These are phyloP conservation scores for Pichia sp. DNA, from an alignment of 1,139 yeast species.

Conservation along the genomic window DNA sequence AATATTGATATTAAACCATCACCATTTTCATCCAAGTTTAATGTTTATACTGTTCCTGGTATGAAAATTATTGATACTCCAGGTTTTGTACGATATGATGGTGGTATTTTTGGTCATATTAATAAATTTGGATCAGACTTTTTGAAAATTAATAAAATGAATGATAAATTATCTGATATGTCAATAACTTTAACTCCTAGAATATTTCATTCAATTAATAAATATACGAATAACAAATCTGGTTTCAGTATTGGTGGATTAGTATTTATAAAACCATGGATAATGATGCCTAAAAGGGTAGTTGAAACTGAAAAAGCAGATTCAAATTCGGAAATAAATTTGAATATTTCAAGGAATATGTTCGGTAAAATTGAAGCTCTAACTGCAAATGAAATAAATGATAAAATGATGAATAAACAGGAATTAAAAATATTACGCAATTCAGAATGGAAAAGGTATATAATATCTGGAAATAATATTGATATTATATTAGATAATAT, in stretches of 20 bases:
- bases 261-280: slow-evolving; percentile 13
- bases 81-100: slow-evolving; percentile 13
- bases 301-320: neutral
- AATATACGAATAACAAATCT: neutral
- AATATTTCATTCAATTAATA: neutral
- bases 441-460: slow-evolving; percentile 6
- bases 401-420: neutral
- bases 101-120: slow-evolving; percentile 11
- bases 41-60: slow-evolving; percentile 9
- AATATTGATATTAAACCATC: slow-evolving; percentile 1
- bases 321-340: neutral
- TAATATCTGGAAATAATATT: neutral
- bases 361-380: slow-evolving; percentile 2
- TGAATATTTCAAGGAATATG: slow-evolving; percentile 4
- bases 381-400: neutral
- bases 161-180: neutral
- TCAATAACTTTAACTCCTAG: neutral
- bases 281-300: slow-evolving; percentile 7
- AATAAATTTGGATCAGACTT: slow-evolving; percentile 8
- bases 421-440: neutral
- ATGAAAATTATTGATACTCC: slow-evolving; percentile 17
- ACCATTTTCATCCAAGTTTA: slow-evolving; percentile 9
- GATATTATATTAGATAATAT: slow-evolving; percentile 11
- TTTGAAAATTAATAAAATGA: neutral
- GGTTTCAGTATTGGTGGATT: slow-evolving; percentile 4